Base-by-base conservation (phyloP, 805 yeast genomes). In the Starmerella sirachaensis region DNA sequence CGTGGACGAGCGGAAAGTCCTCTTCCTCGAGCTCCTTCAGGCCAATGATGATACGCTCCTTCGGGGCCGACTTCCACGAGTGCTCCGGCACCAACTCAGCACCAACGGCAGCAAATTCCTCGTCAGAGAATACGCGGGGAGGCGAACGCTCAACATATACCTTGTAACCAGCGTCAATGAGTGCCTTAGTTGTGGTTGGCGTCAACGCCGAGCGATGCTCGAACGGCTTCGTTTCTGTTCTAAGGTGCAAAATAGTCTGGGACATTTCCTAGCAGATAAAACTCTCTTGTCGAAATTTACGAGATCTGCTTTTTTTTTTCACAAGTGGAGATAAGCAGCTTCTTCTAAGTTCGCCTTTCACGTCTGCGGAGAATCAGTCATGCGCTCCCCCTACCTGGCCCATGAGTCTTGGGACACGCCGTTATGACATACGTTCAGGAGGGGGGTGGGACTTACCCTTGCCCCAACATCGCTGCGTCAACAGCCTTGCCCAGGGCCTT, bases 171-270 rank as follows among this genome's bases (percentile, higher is more conserved):
- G 78, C 83, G 29, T 43, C 53, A 45, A 83, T 60, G 47, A 91
- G 69, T 52, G 76, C 70, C 63, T 82, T 80, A 50, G 93, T 77
- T 28, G 95, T 82, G 30, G 83, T 63, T 22, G 99, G 99, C 1
- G 98, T 85, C 52, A 91, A 69, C 31, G 94, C 96, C 30, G 97
- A 94, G 67, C 98, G 79, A 45, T 93, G 94, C 66, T 91, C 99
- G 54, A 84, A 64, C 19, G 97, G 94, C 73, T 91, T 91, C 54
- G 91, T 81, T 61, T 91, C 98, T 23, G 96, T 96, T 68, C 99
- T 79, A 46, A 91, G 67, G 55, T 91, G 98, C 48, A 91, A 66
- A 37, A 69, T 75, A 26, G 48, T 42, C 29, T 40, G 37, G 10
- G 38, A 12, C 45, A 34, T 39, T 5, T 26, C n/a, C 2, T 4